A percentile compares a stretch with the other conserved stretches of the same genome.
Conservation (phyloP, 768 basidiomycete species). For the Kwoniella botswanensis region DNA sequence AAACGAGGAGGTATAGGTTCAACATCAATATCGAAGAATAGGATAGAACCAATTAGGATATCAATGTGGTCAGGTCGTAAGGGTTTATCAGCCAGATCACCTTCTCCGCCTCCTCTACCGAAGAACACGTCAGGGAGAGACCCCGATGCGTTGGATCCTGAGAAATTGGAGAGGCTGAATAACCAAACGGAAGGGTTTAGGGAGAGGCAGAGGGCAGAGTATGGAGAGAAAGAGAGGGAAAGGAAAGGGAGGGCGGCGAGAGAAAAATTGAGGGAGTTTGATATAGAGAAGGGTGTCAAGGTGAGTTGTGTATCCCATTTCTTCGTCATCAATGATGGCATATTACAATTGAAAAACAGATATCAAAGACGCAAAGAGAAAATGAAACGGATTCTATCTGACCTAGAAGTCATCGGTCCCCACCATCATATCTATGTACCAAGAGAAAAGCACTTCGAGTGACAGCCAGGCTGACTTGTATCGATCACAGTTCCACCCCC, state of each 20-base stretch:
- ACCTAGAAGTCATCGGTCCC: no score
- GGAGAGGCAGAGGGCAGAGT: conserved; percentile 40
- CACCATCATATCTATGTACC: no score
- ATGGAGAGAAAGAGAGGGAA: conserved; percentile 46
- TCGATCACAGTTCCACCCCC: conserved; percentile 53
- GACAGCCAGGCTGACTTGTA: not conserved
- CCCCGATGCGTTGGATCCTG: conserved; percentile 42
- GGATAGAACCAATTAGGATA: conserved; percentile 46
- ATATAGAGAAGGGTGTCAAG: conserved; percentile 46
- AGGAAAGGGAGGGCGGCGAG: conserved; percentile 47
- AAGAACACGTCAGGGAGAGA: conserved; percentile 29
- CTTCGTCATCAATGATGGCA: no score
- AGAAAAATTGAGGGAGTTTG: conserved; percentile 45
- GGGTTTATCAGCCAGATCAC: conserved; percentile 44
- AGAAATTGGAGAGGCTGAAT: conserved; percentile 42
- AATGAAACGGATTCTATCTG: no score
- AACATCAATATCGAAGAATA: not conserved
- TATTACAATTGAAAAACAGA: no score
- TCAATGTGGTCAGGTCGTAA: conserved; percentile 49
- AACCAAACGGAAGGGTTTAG: conserved; percentile 48
- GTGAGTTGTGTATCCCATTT: conserved; percentile 28
- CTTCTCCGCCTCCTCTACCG: conserved; percentile 49
- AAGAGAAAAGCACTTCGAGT: no score
- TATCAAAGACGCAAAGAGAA: no score
- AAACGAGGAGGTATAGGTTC: conserved; percentile 44